These are phyloP conservation scores for Exophiala alcalophila DNA, from an alignment of 2,329 filamentous ascomycete species.

Conservation along the genomic window DNA sequence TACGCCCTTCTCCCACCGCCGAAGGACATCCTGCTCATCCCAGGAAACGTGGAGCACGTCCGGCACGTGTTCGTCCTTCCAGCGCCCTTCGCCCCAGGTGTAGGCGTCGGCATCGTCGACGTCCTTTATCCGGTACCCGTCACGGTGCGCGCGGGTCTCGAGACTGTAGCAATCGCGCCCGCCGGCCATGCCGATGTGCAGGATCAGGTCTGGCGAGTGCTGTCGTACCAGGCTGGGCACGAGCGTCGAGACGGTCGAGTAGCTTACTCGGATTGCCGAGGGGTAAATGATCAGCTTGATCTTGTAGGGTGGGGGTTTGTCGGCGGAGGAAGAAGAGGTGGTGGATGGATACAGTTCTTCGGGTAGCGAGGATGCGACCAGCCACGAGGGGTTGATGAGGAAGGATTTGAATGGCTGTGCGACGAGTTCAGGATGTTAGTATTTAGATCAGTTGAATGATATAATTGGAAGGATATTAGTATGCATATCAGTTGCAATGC, in stretches of 20 bases:
- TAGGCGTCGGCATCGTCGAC: slow-evolving; percentile 56
- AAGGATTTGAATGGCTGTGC: slow-evolving; percentile 72
- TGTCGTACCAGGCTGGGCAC: slow-evolving; percentile 62
- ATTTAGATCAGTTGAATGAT: slow-evolving; percentile 2
- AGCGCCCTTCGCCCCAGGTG: slow-evolving; percentile 49
- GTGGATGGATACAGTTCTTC: slow-evolving; percentile 54
- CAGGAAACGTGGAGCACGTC: slow-evolving; percentile 55
- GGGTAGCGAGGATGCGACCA: slow-evolving; percentile 70
- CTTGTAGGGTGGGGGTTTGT: slow-evolving; percentile 18
- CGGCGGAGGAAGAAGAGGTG: slow-evolving; percentile 37
- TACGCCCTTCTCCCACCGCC: slow-evolving; percentile 52
- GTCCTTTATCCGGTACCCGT: slow-evolving; percentile 68
- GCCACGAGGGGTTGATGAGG: slow-evolving; percentile 74
- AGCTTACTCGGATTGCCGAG: slow-evolving; percentile 67
- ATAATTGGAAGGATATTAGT: too few relatives aligned
- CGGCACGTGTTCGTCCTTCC: slow-evolving; percentile 50
- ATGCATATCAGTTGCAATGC: too few relatives aligned
- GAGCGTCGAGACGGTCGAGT: slow-evolving; percentile 61
- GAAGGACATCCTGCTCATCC: slow-evolving; percentile 57
- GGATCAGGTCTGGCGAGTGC: slow-evolving; percentile 58
- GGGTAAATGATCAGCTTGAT: slow-evolving; percentile 66
- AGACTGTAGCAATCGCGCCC: slow-evolving; percentile 65
- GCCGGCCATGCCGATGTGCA: slow-evolving; percentile 78
- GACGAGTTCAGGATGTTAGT: too few relatives aligned
- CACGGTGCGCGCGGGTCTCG: slow-evolving; percentile 67